Conservation (phyloP, 2,329 filamentous ascomycete genomes). For the Pseudogymnoascus sp. region DNA sequence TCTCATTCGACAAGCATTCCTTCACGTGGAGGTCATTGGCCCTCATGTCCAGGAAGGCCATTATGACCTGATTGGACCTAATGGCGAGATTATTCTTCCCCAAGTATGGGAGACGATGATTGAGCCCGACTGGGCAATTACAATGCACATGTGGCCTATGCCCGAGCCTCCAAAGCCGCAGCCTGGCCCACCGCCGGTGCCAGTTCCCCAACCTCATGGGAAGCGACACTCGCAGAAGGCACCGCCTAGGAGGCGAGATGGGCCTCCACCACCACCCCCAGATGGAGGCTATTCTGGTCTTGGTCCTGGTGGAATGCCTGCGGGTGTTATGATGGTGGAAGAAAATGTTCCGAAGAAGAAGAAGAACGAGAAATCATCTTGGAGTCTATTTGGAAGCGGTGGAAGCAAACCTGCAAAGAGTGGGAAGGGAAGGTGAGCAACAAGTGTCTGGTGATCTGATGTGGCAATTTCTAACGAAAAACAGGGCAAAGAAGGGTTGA, state of each 20-base stretch:
- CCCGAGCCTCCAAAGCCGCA: conserved; percentile 37
- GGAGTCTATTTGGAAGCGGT: neutral
- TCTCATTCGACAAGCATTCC: conserved; percentile 75
- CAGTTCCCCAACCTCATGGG: neutral
- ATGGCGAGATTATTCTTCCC: conserved; percentile 75
- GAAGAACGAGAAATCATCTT: neutral
- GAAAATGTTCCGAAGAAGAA: neutral
- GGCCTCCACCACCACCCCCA: neutral
- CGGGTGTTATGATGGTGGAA: neutral
- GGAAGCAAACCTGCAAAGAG: neutral
- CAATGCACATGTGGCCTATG: conserved; percentile 60
- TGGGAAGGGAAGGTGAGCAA: neutral
- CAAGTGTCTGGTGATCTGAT: neutral
- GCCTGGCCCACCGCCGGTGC: conserved; percentile 26
- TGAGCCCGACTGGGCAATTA: conserved; percentile 66
- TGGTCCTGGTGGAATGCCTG: neutral
- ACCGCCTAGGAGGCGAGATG: conserved; percentile 20
- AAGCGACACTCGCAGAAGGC: conserved; percentile 8
- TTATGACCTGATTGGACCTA: conserved; percentile 71
- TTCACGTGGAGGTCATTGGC: conserved; percentile 68
- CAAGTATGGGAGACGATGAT: conserved; percentile 75
- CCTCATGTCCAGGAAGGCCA: conserved; percentile 70
- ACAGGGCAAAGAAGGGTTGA: neutral
- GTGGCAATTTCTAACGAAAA: neutral
- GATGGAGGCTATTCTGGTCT: neutral